These are phyloP conservation scores for Backusella australiensis DNA, from an alignment of 192 early-diverging fungal genomes.

Conservation along the genomic window DNA sequence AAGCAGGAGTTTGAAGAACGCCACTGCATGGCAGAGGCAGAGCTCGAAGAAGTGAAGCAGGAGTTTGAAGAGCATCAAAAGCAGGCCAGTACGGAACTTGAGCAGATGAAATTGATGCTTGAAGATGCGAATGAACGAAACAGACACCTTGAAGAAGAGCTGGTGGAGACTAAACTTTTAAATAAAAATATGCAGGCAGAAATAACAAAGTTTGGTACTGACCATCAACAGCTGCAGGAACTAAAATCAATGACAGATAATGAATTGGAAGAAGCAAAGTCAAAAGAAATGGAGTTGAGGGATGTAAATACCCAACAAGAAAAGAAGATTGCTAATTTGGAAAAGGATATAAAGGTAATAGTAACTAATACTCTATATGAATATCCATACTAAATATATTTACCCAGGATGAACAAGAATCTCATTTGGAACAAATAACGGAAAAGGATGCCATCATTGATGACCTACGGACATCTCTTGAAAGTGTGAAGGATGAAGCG, in stretches of 20 bases:
- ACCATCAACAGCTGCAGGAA: neutral
- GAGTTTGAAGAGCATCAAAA: constrained; percentile 3
- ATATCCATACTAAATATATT: neutral
- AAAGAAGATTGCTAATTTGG: neutral
- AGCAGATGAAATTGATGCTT: constrained; percentile 12
- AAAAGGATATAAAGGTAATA: neutral
- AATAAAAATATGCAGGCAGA: neutral
- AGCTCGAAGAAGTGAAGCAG: neutral
- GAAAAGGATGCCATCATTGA: neutral
- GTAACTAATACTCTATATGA: neutral
- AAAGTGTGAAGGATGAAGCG: neutral
- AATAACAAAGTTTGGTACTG: neutral
- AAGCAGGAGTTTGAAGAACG: neutral
- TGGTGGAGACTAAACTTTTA: neutral
- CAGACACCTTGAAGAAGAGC: constrained; percentile 11
- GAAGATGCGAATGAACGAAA: constrained; percentile 19
- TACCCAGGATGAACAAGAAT: neutral
- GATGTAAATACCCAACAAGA: neutral
- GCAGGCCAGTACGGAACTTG: neutral
- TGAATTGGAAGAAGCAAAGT: neutral
- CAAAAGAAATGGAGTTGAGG: neutral
- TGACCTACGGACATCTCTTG: neutral
- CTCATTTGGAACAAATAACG: neutral
- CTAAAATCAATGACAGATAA: neutral
- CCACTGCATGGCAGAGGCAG: neutral